A percentile compares a stretch with the other conserved stretches of the same genome.
Evolutionary conservation across 495 filamentous ascomycete species (phyloP).

Genomic region (Penicillium taxi): DNA sequence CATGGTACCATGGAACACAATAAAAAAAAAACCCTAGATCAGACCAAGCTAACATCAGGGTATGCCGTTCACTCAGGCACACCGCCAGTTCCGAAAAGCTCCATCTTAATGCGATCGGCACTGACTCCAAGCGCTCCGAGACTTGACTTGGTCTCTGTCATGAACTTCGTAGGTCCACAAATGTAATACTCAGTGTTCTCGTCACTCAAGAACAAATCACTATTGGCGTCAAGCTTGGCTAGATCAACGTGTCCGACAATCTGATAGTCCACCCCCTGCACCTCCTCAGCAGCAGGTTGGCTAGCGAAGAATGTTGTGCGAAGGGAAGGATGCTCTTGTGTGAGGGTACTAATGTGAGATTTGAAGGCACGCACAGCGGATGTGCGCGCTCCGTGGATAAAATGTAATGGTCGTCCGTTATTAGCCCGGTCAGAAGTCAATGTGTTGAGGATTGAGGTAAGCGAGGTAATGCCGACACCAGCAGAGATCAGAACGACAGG

Average conservation of each 20-base stretch:
- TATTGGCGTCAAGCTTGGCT: slow-evolving; percentile 37
- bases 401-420: slow-evolving; percentile 46
- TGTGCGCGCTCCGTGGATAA: slow-evolving; percentile 53
- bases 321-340: slow-evolving; percentile 33
- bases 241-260: slow-evolving; percentile 49
- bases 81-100: slow-evolving; percentile 59
- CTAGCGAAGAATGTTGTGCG: slow-evolving; percentile 32
- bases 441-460: slow-evolving; percentile 60
- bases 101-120: slow-evolving; percentile 50
- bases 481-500: slow-evolving; percentile 61
- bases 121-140: slow-evolving; percentile 47
- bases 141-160: slow-evolving; percentile 44
- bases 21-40: neutral
- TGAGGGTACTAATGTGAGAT: slow-evolving; percentile 40
- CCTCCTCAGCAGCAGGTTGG: slow-evolving; percentile 34
- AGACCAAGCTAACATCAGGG: neutral
- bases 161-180: slow-evolving; percentile 62
- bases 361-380: slow-evolving; percentile 34
- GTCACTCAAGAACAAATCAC: slow-evolving; percentile 48
- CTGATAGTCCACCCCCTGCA: slow-evolving; percentile 48
- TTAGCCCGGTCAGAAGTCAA: slow-evolving; percentile 30
- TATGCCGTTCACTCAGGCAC: slow-evolving; percentile 10
- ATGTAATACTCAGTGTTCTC: slow-evolving; percentile 54
- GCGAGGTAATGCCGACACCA: slow-evolving; percentile 61
- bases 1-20: too few relatives aligned